phyloP scores from a whole-genome alignment of 1,284 basidiomycete species.

The Boletus smithii region DNA sequence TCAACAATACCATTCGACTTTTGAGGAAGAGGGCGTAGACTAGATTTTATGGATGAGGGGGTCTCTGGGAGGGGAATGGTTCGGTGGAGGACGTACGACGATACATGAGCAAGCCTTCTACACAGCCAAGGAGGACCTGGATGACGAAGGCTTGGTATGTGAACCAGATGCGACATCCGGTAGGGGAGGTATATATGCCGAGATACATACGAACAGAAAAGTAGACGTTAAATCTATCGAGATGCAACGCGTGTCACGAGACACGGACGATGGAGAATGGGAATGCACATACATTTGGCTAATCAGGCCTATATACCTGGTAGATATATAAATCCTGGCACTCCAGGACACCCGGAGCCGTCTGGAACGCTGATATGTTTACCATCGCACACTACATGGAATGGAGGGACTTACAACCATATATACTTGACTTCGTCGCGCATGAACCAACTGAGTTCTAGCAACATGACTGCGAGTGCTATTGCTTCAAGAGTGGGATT shows the following conservation, averaged over 20 bases:
- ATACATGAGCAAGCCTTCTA: constrained; percentile 16
- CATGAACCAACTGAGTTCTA: constrained; percentile 14
- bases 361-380: too few species aligned
- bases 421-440: constrained; percentile 18
- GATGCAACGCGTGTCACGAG: too few species aligned
- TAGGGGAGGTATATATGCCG: constrained; percentile 5
- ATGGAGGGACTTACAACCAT: constrained; percentile 18
- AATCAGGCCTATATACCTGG: constrained; percentile 16
- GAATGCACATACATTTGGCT: constrained; percentile 21
- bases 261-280: too few species aligned
- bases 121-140: constrained; percentile 14
- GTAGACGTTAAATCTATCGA: constrained; percentile 23
- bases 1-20: constrained; percentile 1
- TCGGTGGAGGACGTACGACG: constrained; percentile 16
- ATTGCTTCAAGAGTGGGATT: neutral
- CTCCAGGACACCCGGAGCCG: constrained; percentile 7
- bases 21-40: constrained; percentile 18
- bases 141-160: constrained; percentile 15
- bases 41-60: too few species aligned
- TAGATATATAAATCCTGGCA: constrained; percentile 11
- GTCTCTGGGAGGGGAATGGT: too few species aligned
- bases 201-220: constrained; percentile 19
- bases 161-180: constrained; percentile 21
- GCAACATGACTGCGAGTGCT: constrained; percentile 15
- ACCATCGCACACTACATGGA: too few species aligned